Base-by-base conservation (phyloP, 441 rosid genomes). In the Erodium texanum region DNA sequence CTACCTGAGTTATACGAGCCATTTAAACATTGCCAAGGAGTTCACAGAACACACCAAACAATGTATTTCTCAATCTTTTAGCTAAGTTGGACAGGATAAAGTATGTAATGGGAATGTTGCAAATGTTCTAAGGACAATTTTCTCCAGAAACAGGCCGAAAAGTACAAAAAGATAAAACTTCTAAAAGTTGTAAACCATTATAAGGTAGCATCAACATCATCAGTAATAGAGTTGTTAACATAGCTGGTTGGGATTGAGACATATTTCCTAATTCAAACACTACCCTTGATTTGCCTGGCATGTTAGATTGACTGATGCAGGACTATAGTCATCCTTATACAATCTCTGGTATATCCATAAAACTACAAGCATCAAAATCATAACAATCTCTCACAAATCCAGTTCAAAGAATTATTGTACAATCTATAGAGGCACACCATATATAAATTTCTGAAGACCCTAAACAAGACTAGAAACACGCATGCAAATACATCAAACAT, bases 311-410 rank as follows among this genome's bases (percentile, higher is more conserved):
- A 23, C 16, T 61, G 34, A 24, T 24, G 34, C n/a, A 4, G 63
- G 15, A 22, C 27, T 24, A 61, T 61, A 59, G 12, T 59, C 29
- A 59, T 59, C 27, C 64, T 59, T 24, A 61, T 23, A 23, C 36
- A 61, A 61, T 22, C 29, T 59, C 64, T 32, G 14, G 62, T 58
- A 20, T 19, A 20, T 58, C 62, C 62, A 56, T 15, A 56, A 56
- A 19, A 10, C 64, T 12, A n/a, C 1, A 61, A 24, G 63, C 29
- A 59, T 59, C 64, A 59, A 59, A 59, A 22, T 9, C 18, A 29
- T 23, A 23, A 59, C 64, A 24, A 59, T 9, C 64, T 32, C 64
- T 24, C 64, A 23, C 29, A 59, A 59, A 22, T 56, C 62, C 62
- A 56, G 14, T 56, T 56, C 23, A 56, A 56, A 56, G n/a, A 56